Base-by-base conservation (phyloP, 164 flowering plant genomes). In the Cinnamomum micranthum region DNA sequence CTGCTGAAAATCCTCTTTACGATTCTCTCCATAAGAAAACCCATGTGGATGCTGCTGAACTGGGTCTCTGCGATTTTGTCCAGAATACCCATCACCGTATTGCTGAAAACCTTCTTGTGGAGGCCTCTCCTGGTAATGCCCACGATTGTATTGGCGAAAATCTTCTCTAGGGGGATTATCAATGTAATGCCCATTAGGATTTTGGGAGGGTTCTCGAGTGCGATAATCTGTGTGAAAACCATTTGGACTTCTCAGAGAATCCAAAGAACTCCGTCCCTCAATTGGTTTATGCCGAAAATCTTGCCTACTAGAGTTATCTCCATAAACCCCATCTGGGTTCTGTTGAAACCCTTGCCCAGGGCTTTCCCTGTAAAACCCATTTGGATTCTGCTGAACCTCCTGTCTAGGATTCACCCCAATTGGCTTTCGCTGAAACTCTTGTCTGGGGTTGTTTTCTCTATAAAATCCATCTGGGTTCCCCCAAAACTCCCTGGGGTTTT, bases 291-390 rank as follows among this genome's bases (percentile, higher is more conserved):
- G 70, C 51, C 2, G 71, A 64, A 72, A 72, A 20, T 47, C 68
- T 71, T 58, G 65, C n/a, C 27, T 24, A 41, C 47, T 41, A 15
- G 67, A 51, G 24, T 69, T 47, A 69, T 55, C 33, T 41, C 72
- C 76, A 68, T 62, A 20, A 66, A 59, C 28, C 65, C 73, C 78
- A 62, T 65, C 62, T 58, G 60, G 73, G 20, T 77, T 75, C 63
- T 68, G 79, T 64, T 60, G 73, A 68, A 73, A 63, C 47, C 31
- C 58, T 69, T 47, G 74, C 69, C 41, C 51, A 58, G 28, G 11
- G 72, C 70, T 74, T 60, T 76, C 74, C 52, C 74, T 68, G 50
- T 33, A 17, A 58, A 63, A 12, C 59, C 52, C 60, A 70, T 31
- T 55, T 50, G 76, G 47, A 33, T 73, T 59, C 66, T 55, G 67